These are phyloP conservation scores for Elsinoe arachidis DNA, from an alignment of 2,329 filamentous ascomycete genomes.

Conservation along the genomic window DNA sequence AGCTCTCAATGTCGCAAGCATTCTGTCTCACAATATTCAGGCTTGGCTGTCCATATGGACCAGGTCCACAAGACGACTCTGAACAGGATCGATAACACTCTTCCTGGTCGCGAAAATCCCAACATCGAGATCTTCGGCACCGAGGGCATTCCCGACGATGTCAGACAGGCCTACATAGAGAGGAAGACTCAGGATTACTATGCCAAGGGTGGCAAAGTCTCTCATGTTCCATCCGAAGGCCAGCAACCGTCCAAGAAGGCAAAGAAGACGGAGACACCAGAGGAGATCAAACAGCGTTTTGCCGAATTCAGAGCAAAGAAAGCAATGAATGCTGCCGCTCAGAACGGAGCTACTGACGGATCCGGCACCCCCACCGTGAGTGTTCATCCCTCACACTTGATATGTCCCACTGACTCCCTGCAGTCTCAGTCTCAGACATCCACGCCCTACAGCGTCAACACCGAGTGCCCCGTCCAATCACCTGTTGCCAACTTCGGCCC, in stretches of 20 bases:
- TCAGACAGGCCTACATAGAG: conserved; percentile 74
- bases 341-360: conserved; percentile 6
- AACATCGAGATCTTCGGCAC: conserved; percentile 97
- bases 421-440: background rate
- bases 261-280: conserved; percentile 62
- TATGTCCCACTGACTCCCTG: too few species aligned
- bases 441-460: conserved; percentile 11
- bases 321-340: conserved; percentile 22
- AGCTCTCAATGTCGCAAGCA: background rate
- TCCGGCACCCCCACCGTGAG: conserved; percentile 15
- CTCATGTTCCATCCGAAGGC: conserved; percentile 73
- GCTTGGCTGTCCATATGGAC: conserved; percentile 92
- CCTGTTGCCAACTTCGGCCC: background rate
- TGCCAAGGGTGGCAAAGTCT: conserved; percentile 68
- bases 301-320: conserved; percentile 66
- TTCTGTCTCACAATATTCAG: conserved; percentile 36
- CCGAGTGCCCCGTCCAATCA: conserved; percentile 1
- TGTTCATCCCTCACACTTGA: background rate
- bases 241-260: conserved; percentile 51
- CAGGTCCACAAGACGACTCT: conserved; percentile 96
- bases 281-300: conserved; percentile 71
- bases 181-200: conserved; percentile 80
- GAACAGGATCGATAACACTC: conserved; percentile 79
- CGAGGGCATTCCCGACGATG: conserved; percentile 87
- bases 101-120: conserved; percentile 74